phyloP scores from a whole-genome alignment of 257 asterid genomes.

The Scutellaria minor region DNA sequence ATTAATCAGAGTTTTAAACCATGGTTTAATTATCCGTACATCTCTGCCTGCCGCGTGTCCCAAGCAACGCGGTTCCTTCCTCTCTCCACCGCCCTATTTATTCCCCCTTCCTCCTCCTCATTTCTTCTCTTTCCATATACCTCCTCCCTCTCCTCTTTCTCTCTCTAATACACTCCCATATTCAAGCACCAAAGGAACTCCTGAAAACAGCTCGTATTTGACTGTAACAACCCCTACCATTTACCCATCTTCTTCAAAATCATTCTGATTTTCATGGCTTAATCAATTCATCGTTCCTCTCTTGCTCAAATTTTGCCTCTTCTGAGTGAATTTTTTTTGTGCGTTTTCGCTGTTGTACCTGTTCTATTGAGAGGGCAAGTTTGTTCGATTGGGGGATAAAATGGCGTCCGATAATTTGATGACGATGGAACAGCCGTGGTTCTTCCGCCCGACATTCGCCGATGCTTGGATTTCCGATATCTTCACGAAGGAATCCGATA shows the following conservation, averaged over 20 bases:
- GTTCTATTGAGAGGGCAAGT: neutral
- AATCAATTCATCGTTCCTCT: neutral
- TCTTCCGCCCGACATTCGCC: conserved; percentile 52
- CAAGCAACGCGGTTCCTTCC: conserved; percentile 67
- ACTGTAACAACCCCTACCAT: neutral
- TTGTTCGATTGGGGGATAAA: neutral
- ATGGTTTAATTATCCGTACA: conserved; percentile 58
- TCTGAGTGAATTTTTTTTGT: neutral
- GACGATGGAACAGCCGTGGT: conserved; percentile 66
- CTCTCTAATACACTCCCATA: neutral
- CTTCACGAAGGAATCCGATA: conserved; percentile 59
- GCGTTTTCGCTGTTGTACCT: too few relatives aligned
- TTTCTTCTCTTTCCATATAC: neutral
- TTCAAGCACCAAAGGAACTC: neutral
- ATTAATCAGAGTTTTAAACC: conserved; percentile 30
- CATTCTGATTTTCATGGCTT: neutral
- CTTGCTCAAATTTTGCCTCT: neutral
- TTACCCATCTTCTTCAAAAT: neutral
- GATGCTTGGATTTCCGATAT: conserved; percentile 69
- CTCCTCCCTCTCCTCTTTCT: neutral
- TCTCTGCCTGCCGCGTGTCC: conserved; percentile 68
- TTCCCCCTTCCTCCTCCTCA: conserved; percentile 6
- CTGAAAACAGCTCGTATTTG: neutral
- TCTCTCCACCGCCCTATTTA: conserved; percentile 63
- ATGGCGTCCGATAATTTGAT: conserved; percentile 70